Evolutionary conservation across 805 yeast genomes (phyloP).

Genomic region (Ogataea naganishii): DNA sequence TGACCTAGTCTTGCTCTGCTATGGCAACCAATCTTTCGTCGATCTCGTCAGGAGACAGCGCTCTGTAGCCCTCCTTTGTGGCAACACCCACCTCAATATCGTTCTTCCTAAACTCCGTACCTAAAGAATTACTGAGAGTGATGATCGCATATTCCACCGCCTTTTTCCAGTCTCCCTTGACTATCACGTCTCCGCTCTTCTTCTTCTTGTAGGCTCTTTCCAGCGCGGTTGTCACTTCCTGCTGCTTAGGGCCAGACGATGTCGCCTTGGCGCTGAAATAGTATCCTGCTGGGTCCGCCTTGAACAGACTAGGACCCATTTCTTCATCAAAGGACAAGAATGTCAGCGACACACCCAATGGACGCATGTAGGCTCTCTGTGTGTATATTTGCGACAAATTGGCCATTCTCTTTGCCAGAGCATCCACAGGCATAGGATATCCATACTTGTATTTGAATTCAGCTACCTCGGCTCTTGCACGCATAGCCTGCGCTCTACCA

Average conservation of each 20-base stretch:
- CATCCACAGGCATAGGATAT: conserved; percentile 93
- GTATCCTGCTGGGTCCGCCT: conserved; percentile 97
- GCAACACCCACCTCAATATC: conserved; percentile 94
- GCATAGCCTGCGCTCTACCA: conserved; percentile 79
- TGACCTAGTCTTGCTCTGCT: conserved; percentile 88
- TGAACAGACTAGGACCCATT: conserved; percentile 80
- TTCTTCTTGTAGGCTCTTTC: conserved; percentile 78
- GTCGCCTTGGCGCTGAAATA: conserved; percentile 86
- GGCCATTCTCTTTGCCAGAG: conserved; percentile 89
- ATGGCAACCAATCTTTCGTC: conserved; percentile 90
- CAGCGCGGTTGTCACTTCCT: conserved; percentile 81
- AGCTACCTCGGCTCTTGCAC: conserved; percentile 94
- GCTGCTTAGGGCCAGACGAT: conserved; percentile 96
- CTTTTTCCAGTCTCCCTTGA: conserved; percentile 77
- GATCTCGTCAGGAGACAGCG: conserved; percentile 75
- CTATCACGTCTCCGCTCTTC: conserved; percentile 35
- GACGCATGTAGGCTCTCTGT: conserved; percentile 98
- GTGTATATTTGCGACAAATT: conserved; percentile 92
- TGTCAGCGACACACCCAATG: conserved; percentile 89
- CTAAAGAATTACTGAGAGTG: conserved; percentile 76
- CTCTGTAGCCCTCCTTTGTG: conserved; percentile 56
- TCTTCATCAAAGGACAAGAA: conserved; percentile 85
- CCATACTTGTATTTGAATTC: conserved; percentile 93
- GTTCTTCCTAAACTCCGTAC: conserved; percentile 88
- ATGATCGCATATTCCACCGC: conserved; percentile 87